Evolutionary conservation across 1,139 yeast species (phyloP), one percentile per base, ranked within the genome.

Genomic region (Candida labiduridarum): DNA sequence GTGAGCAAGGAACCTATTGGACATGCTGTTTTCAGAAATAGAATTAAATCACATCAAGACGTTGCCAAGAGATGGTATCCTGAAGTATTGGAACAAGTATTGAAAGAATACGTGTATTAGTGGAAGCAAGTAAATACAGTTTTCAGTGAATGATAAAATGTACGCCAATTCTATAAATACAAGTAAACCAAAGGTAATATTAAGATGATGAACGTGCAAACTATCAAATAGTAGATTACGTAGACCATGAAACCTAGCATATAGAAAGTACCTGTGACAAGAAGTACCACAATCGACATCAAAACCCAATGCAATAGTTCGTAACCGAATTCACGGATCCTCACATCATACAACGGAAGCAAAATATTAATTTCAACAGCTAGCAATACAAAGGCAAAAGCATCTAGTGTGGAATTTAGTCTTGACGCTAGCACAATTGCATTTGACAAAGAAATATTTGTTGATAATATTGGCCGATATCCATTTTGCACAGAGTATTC

Each of bases 371-470:
- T 70, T 61, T 89, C 85, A 42, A 89, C 82, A 11, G 92, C 81
- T 59, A 87, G 84, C 39, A 89, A 70, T 36, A 89, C 82, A 61
- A 92, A 92, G 57, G 91, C 84, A 64, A 91, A 92, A 5, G 91
- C 99, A 25, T 87, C 80, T 30, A 85, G 71, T 1, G 95, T 85
- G 2, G 94, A 79, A 7, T 78, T 69, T 33, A 94, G 74, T 55
- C 99, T 78, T 11, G 97, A 90, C 0, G 98, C 96, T 34, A 94
- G 72, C 7, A 95, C 96, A 18, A 92, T 88, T 1, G 96, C 94
- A 54, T 94, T 92, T 1, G 96, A 85, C 30, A 94, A 72, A 6
- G 96, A 83, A 8, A 94, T 71, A 59, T 94, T 94, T 16, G 96
- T 90, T 0, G 96, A 85, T 12, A 91, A 63, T 52, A 89, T 87